These are phyloP conservation scores for Phycomyces nitens DNA, from an alignment of 192 early-diverging fungal species.

Conservation along the genomic window DNA sequence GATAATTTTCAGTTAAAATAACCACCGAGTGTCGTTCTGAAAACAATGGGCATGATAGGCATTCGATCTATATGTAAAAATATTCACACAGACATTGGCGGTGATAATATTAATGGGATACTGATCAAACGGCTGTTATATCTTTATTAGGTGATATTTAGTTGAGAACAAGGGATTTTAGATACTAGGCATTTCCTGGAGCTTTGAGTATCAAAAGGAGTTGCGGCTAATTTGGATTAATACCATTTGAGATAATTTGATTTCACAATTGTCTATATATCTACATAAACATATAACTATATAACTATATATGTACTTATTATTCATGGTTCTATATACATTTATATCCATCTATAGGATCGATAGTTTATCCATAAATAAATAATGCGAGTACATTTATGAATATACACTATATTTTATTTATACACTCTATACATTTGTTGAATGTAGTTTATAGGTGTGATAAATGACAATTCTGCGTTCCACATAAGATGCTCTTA, in stretches of 20 bases:
- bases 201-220: too few relatives aligned
- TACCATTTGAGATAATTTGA: not conserved
- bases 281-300: not conserved
- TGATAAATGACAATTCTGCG: slow-evolving; percentile 9
- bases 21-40: too few relatives aligned
- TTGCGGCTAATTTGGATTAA: not conserved
- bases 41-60: too few relatives aligned
- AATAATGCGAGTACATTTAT: not conserved
- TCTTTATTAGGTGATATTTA: too few relatives aligned
- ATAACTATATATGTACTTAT: not conserved
- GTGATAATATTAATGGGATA: too few relatives aligned
- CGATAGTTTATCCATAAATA: slow-evolving; percentile 2
- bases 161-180: too few relatives aligned
- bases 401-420: not conserved
- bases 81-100: too few relatives aligned
- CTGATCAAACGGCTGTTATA: too few relatives aligned
- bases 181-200: too few relatives aligned
- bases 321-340: not conserved
- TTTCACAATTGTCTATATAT: not conserved
- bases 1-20: too few relatives aligned
- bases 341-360: not conserved
- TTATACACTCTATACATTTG: too few relatives aligned
- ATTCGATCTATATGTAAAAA: too few relatives aligned
- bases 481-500: slow-evolving; percentile 7
- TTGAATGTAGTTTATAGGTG: slow-evolving; percentile 2